These are phyloP conservation scores for Zopfochytrium polystomum DNA, from an alignment of 371 early-diverging fungal genomes.

Conservation along the genomic window DNA sequence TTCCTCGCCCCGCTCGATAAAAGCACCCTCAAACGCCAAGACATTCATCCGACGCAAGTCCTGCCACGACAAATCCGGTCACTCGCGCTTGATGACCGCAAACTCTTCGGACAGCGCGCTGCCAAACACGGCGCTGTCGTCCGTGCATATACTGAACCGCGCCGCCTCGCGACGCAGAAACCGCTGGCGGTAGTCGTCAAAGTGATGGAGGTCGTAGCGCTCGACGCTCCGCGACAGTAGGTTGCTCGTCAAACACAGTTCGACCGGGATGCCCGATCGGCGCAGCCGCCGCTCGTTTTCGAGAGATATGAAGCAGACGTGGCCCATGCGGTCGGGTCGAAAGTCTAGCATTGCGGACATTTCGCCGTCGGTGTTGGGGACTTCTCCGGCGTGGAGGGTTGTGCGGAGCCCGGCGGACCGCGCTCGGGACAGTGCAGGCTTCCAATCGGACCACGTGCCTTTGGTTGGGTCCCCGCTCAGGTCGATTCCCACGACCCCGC, in stretches of 20 bases:
- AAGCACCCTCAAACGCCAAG: too few species aligned
- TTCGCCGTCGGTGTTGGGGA: conserved; percentile 9
- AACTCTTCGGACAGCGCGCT: too few species aligned
- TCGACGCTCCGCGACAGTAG: conserved; percentile 6
- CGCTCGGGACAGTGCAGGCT: conserved; percentile 5
- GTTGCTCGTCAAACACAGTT: conserved; percentile 17
- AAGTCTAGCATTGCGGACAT: conserved; percentile 7
- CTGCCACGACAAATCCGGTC: too few species aligned
- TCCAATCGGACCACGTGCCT: conserved; percentile 4
- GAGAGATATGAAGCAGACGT: conserved; percentile 7
- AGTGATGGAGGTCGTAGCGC: conserved; percentile 7
- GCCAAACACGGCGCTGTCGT: too few species aligned
- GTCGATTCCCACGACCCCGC: conserved; percentile 12
- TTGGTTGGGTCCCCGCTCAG: conserved; percentile 9
- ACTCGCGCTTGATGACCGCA: too few species aligned
- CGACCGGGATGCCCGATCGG: conserved; percentile 9
- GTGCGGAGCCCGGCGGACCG: conserved; percentile 3
- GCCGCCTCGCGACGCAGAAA: too few species aligned
- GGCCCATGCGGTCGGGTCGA: conserved; percentile 14
- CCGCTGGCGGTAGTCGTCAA: too few species aligned
- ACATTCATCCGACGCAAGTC: too few species aligned
- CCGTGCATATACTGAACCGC: too few species aligned
- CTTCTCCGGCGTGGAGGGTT: conserved; percentile 14
- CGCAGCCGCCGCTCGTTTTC: not conserved
- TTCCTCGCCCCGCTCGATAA: too few species aligned